phyloP scores from a whole-genome alignment of 2,329 filamentous ascomycete species.

The Fusarium guadeloupense region DNA sequence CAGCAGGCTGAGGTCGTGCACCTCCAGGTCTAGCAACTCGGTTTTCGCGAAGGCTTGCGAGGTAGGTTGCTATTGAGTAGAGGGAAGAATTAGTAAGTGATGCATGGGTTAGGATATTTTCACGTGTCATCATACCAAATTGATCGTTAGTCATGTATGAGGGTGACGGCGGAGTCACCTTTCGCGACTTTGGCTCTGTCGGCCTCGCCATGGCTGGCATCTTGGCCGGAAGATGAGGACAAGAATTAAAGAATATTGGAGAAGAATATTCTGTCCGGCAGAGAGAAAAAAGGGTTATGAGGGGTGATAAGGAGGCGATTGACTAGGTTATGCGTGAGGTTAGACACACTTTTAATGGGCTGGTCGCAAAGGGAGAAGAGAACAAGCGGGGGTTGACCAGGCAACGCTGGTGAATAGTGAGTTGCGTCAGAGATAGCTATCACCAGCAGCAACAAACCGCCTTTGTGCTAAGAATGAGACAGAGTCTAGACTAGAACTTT shows the following conservation, averaged over 20 bases:
- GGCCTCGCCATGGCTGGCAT: constrained; percentile 48
- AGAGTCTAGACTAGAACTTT: constrained; percentile 5
- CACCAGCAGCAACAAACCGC: constrained; percentile 37
- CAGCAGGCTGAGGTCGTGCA: constrained; percentile 68
- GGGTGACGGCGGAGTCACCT: constrained; percentile 68
- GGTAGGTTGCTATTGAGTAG: constrained; percentile 68
- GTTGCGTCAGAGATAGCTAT: constrained; percentile 30
- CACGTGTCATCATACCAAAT: constrained; percentile 61
- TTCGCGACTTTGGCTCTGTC: constrained; percentile 54
- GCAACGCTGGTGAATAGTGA: constrained; percentile 32
- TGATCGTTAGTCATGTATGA: constrained; percentile 74
- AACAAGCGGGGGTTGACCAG: constrained; percentile 39
- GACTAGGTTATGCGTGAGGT: constrained; percentile 15
- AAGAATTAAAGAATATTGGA: constrained; percentile 22
- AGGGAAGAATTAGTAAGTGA: constrained; percentile 27
- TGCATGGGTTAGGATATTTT: constrained; percentile 8
- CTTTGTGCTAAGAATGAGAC: constrained; percentile 12
- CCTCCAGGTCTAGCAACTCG: constrained; percentile 74
- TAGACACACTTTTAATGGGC: constrained; percentile 25
- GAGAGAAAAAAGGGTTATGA: constrained; percentile 2
- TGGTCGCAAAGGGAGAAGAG: constrained; percentile 27
- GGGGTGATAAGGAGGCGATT: constrained; percentile 9
- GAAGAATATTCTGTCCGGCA: constrained; percentile 33
- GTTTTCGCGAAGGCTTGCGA: constrained; percentile 75
- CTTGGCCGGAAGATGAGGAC: constrained; percentile 29